phyloP scores from a whole-genome alignment of 2,329 filamentous ascomycete species.

The Fusarium sublunatum region DNA sequence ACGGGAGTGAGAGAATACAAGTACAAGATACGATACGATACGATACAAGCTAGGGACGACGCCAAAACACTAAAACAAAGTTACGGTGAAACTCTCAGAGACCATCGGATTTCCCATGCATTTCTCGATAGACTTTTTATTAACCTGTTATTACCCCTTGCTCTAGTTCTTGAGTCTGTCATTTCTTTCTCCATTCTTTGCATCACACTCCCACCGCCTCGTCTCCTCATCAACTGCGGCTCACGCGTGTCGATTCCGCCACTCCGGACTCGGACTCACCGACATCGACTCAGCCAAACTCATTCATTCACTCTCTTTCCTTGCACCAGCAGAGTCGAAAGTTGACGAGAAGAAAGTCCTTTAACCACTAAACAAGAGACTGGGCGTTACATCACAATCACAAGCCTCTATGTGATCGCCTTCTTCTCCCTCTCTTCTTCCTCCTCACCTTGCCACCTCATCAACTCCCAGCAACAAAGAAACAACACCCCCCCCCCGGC shows the following conservation, averaged over 20 bases:
- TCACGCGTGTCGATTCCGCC: slow-evolving; percentile 39
- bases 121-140: slow-evolving; percentile 24
- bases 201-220: slow-evolving; percentile 22
- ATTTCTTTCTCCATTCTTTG: slow-evolving; percentile 23
- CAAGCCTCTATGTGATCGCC: slow-evolving; percentile 21
- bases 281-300: slow-evolving; percentile 21
- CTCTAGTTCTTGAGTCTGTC: slow-evolving; percentile 1
- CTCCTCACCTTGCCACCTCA: no score
- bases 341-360: neutral
- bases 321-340: slow-evolving; percentile 11
- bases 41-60: no score
- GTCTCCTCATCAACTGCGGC: slow-evolving; percentile 24
- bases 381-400: neutral
- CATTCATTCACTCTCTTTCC: slow-evolving; percentile 8
- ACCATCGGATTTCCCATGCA: slow-evolving; percentile 17
- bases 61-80: neutral
- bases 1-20: no score
- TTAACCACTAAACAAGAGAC: neutral
- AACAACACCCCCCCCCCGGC: slow-evolving; percentile 24
- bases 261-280: slow-evolving; percentile 35
- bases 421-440: slow-evolving; percentile 5
- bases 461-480: slow-evolving; percentile 31
- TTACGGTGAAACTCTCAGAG: slow-evolving; percentile 34
- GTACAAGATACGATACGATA: no score
- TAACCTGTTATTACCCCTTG: neutral